Base-by-base conservation (phyloP, 1,139 yeast species). In the Saccharomyces uvarum region DNA sequence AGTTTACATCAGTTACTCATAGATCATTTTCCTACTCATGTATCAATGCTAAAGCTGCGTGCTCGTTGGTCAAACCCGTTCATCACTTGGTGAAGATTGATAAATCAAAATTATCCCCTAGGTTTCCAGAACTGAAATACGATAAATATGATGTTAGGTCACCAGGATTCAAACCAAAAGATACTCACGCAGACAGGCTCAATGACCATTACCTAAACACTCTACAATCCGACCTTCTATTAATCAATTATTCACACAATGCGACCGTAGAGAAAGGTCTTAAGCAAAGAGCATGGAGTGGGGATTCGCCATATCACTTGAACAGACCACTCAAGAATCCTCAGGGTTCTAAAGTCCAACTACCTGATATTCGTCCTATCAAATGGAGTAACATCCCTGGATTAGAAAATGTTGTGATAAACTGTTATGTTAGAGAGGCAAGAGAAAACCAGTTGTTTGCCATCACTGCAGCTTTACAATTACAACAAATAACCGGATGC, bases 401-500 rank as follows among this genome's bases (percentile, higher is more conserved):
- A 56, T 74, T 95, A 53, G 77, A 79, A 54, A 77, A 81, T 13
- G 78, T 93, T 50, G 77, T 81, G 48, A 73, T 95, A 63, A 89
- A 88, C 70, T 81, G 95, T 62, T 91, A 82, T 68, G 91, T 83
- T 54, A 83, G 82, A 61, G 83, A 83, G 52, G 93, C 97, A 11
- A 81, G 82, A 62, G 84, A 81, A 57, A 84, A 86, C 63, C 79
- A 83, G 49, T 84, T 90, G 74, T 77, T 84, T 58, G 88, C 90
- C 51, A 81, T 91, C 56, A 80, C 93, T 38, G 89, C 96, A 16
- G 77, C 84, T 59, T 77, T 89, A 59, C 95, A 88, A 71, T 71
- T 95, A 55, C 95, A 95, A 62, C 98, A 93, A 70, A 87, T 95
- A 66, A 91, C 99, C 33, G 96, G 96, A 60, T 84, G 80, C 61